phyloP scores from a whole-genome alignment of 83 land plant genomes.

The Thuja plicata region DNA sequence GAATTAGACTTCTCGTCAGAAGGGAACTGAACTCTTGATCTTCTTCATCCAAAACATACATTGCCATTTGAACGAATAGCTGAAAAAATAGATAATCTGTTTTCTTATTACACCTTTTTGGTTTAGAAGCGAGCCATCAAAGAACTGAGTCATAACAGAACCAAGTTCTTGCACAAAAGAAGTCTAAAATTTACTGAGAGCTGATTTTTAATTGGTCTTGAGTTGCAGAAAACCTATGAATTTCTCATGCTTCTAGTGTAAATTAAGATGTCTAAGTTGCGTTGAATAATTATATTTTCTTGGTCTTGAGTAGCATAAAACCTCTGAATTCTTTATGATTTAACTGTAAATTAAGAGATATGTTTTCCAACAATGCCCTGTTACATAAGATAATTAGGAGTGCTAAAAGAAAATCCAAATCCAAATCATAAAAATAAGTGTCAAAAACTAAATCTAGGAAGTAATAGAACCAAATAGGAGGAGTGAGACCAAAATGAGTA shows the following conservation, averaged over 20 bases:
- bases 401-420: not conserved
- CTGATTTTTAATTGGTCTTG: not conserved
- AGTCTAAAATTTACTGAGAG: not conserved
- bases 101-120: not conserved
- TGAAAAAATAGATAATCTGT: not conserved
- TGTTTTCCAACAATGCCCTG: not conserved
- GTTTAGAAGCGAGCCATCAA: no score
- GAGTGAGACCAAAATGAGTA: not conserved
- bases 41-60: not conserved
- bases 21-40: not conserved
- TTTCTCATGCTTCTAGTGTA: no score
- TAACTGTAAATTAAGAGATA: not conserved
- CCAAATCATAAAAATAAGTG: no score
- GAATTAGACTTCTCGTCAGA: not conserved
- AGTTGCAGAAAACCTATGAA: not conserved
- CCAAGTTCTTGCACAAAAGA: not conserved
- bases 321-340: not conserved
- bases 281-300: not conserved
- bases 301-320: not conserved
- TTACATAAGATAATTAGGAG: not conserved
- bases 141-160: no score
- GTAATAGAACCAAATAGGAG: not conserved
- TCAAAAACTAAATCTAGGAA: not conserved
- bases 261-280: not conserved
- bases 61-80: not conserved